These are phyloP conservation scores for Xylaria venustula DNA, from an alignment of 495 filamentous ascomycete genomes.

Conservation along the genomic window DNA sequence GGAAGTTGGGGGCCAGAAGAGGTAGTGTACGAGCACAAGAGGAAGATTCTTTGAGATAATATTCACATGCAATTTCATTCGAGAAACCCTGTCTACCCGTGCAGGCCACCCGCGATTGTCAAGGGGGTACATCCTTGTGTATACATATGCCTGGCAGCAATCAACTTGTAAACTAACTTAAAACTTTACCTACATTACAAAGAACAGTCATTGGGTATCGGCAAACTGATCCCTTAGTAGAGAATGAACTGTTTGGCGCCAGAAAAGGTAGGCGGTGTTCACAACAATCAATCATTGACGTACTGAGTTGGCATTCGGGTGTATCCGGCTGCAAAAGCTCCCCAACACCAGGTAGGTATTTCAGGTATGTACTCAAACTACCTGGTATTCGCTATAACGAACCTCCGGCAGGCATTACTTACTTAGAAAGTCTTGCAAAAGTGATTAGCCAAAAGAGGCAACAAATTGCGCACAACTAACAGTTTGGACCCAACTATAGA, in stretches of 20 bases:
- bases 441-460: slow-evolving; percentile 1
- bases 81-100: neutral
- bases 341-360: neutral
- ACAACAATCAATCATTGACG: too few species aligned
- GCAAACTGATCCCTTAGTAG: neutral
- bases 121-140: too few species aligned
- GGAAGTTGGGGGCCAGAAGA: neutral
- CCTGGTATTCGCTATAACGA: too few species aligned
- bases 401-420: slow-evolving; percentile 1
- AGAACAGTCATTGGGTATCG: too few species aligned
- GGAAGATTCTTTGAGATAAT: neutral
- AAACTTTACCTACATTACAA: too few species aligned
- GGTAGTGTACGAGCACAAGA: neutral
- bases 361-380: too few species aligned
- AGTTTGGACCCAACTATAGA: neutral
- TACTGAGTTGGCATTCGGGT: too few species aligned
- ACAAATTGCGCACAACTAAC: neutral
- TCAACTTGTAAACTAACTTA: too few species aligned
- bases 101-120: neutral
- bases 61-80: slow-evolving; percentile 2
- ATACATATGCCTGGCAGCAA: too few species aligned
- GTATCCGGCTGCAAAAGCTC: neutral
- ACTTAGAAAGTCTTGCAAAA: neutral
- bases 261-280: too few species aligned
- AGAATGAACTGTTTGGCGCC: neutral